A percentile compares a stretch with the other conserved stretches of the same genome.
These are phyloP conservation scores for Gryganskiella cystojenkinii DNA, from an alignment of 192 early-diverging fungal species.

Conservation along the genomic window DNA sequence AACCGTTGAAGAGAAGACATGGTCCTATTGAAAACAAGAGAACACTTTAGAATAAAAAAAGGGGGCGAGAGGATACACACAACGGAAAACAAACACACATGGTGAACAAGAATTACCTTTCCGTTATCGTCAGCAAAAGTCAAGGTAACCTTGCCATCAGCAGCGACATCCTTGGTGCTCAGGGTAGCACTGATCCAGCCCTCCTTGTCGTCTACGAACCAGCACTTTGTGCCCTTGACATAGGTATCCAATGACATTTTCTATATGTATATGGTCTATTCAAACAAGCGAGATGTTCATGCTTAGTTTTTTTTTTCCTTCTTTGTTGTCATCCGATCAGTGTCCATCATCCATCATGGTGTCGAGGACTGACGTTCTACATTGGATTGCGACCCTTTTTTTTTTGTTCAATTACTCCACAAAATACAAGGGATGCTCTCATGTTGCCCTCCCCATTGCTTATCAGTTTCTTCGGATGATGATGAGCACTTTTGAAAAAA, in stretches of 20 bases:
- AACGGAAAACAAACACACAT: background rate
- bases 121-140: conserved; percentile 69
- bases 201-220: conserved; percentile 88
- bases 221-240: conserved; percentile 81
- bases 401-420: no score
- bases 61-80: background rate
- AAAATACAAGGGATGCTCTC: no score
- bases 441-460: no score
- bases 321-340: no score
- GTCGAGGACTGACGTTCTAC: no score
- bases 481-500: no score
- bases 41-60: conserved; percentile 3
- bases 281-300: no score
- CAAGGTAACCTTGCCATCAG: conserved; percentile 68
- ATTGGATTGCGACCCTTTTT: no score
- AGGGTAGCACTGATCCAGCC: conserved; percentile 86
- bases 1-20: conserved; percentile 77
- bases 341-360: no score
- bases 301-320: no score
- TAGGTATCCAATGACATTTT: conserved; percentile 73
- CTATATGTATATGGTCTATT: no score
- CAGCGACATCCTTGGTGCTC: conserved; percentile 62
- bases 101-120: conserved; percentile 54
- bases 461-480: no score
- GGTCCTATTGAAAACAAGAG: conserved; percentile 60